A percentile compares a stretch with the other conserved stretches of the same genome.
These are phyloP conservation scores for carrot (Daucus carota) DNA, from an alignment of 129 eudicot species.

Conservation along the genomic window DH1_v3.0 NC_030387.2:35988501-35989000, in stretches of 20 bases:
- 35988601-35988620: conserved; percentile 98
- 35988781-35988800: conserved; percentile 7
- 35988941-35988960: background rate
- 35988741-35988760: conserved; percentile 4
- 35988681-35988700: conserved; percentile 16
- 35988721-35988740: background rate
- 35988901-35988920: conserved; percentile 76
- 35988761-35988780: conserved; percentile 5
- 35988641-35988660: conserved; percentile 98
- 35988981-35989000: background rate
- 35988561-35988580: background rate
- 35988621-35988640: conserved; percentile 92
- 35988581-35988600: conserved; percentile 94
- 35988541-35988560: background rate
- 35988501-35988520: background rate
- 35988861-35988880: conserved; percentile 96
- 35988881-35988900: conserved; percentile 72
- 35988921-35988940: conserved; percentile 19
- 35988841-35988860: conserved; percentile 82
- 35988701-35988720: background rate
- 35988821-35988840: conserved; percentile 78
- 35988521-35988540: background rate
- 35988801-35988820: conserved; percentile 70
- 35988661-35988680: conserved; percentile 91
- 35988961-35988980: background rate